Base-by-base conservation (phyloP, 108 stramenopile species). In the Nitzschia putrida region DNA sequence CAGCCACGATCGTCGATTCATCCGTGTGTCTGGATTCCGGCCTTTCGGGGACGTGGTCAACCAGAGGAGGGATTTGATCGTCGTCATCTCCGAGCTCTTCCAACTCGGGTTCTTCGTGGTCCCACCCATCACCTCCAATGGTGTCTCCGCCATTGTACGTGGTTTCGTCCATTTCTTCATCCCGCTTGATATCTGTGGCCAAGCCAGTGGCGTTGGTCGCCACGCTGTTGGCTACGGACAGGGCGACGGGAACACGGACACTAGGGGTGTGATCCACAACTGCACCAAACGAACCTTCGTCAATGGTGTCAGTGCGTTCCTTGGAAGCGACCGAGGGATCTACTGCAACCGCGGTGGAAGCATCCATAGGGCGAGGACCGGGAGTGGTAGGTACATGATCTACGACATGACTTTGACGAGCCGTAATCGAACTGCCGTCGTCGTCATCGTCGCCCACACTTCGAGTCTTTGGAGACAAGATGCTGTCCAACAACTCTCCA, bases 21-120 rank as follows among this genome's bases (percentile, higher is more conserved):
- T 83, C 83, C 8, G 61, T 68, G 13, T 53, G 57, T 20, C 79
- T 66, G 2, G 74, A 68, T 38, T 69, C 76, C 7, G 72, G 61
- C 11, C 69, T 68, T 18, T 69, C 71, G 3, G 83, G 83, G 20
- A 84, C 76, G 40, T 75, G 79, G 34, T 84, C 83, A 0, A 84
- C 83, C 22, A 84, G 24, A 12, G 56, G 49, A 29, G 69, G 69
- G 47, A 71, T 60, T 39, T 56, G 25, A 40, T 65, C 65, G 3
- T 57, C 73, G 3, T 45, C 56, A 42, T 54, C 53, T 11, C n/a
- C 71, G 12, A 64, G 24, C 18, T 64, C 63, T 26, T 72, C 64
- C 9, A 72, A 39, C 42, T 61, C 68, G 23, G 65, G 41, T 22
- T 74, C 74, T 13, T 58, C 61, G 16, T 80, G 73, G 59, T 74